Conservation (phyloP, 768 basidiomycete species). For the Punctularia strigosozonata region DNA sequence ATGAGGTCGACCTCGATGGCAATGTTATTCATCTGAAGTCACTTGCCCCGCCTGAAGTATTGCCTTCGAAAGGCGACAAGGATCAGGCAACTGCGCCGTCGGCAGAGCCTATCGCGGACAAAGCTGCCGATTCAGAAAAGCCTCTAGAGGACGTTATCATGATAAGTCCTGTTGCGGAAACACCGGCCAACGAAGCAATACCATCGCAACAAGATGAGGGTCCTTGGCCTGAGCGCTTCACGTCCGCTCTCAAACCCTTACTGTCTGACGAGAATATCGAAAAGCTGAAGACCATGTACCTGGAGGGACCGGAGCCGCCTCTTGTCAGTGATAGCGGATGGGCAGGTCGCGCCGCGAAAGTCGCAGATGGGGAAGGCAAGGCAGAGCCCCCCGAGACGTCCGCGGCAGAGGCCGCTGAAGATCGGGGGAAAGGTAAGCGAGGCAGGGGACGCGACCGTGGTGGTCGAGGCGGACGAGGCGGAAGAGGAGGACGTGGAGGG, state of each 20-base stretch:
- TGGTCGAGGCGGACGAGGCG: constrained; percentile 29
- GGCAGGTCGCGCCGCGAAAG: constrained; percentile 36
- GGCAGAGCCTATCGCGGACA: not conserved
- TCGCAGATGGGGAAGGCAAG: constrained; percentile 13
- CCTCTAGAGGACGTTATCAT: not conserved
- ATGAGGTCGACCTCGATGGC: constrained; percentile 75
- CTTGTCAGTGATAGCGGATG: constrained; percentile 67
- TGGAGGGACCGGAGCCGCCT: constrained; percentile 76
- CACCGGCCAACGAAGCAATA: constrained; percentile 6
- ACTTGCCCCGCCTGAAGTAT: constrained; percentile 54
- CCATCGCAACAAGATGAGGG: constrained; percentile 19
- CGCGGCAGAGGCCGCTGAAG: constrained; percentile 8
- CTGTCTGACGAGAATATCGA: constrained; percentile 49
- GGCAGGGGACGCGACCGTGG: constrained; percentile 30
- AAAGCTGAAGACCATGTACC: constrained; percentile 58
- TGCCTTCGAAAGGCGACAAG: constrained; percentile 30
- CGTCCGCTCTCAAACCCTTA: constrained; percentile 43
- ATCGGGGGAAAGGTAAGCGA: constrained; percentile 12
- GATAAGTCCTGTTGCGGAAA: constrained; percentile 3
- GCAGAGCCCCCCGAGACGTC: constrained; percentile 5
- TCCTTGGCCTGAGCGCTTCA: constrained; percentile 60
- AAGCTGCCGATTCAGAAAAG: not conserved
- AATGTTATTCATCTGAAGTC: constrained; percentile 75
- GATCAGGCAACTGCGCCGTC: constrained; percentile 10
- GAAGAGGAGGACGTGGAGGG: constrained; percentile 32